phyloP scores from a whole-genome alignment of 768 basidiomycete species.

The Rhizopogon vinicolor region DNA sequence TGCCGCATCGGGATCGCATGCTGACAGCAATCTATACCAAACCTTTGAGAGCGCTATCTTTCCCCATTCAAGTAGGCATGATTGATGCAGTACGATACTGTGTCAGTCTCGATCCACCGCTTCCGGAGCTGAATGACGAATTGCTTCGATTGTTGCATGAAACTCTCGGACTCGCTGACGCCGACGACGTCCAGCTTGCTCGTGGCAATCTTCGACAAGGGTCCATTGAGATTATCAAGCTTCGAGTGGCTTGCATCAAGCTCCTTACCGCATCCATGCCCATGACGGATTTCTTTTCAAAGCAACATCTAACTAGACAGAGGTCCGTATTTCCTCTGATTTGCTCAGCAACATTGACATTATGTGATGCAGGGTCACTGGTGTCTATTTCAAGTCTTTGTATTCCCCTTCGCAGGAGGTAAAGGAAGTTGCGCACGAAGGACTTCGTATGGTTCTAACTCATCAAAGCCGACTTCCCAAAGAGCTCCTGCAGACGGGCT shows the following conservation, averaged over 20 bases:
- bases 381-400: slow-evolving; percentile 97
- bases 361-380: slow-evolving; percentile 62
- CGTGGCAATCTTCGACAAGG: slow-evolving; percentile 76
- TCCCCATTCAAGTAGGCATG: slow-evolving; percentile 95
- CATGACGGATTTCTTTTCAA: slow-evolving; percentile 87
- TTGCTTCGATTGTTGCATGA: slow-evolving; percentile 88
- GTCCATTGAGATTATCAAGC: slow-evolving; percentile 75
- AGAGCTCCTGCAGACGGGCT: slow-evolving; percentile 90
- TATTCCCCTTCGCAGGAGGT: slow-evolving; percentile 90
- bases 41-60: slow-evolving; percentile 90
- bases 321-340: slow-evolving; percentile 43
- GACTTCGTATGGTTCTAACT: slow-evolving; percentile 80
- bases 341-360: neutral
- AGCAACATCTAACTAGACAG: slow-evolving; percentile 80
- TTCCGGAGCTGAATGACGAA: slow-evolving; percentile 91
- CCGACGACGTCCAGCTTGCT: slow-evolving; percentile 82
- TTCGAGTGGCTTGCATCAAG: slow-evolving; percentile 92
- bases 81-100: slow-evolving; percentile 96
- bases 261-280: slow-evolving; percentile 93
- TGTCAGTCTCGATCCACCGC: slow-evolving; percentile 81
- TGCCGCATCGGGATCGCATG: slow-evolving; percentile 83
- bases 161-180: slow-evolving; percentile 91
- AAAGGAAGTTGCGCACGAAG: slow-evolving; percentile 93
- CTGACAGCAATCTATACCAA: slow-evolving; percentile 92
- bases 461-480: slow-evolving; percentile 92